Base-by-base conservation (phyloP, 352 stramenopile genomes). In the Globisporangium orthogonon region DNA sequence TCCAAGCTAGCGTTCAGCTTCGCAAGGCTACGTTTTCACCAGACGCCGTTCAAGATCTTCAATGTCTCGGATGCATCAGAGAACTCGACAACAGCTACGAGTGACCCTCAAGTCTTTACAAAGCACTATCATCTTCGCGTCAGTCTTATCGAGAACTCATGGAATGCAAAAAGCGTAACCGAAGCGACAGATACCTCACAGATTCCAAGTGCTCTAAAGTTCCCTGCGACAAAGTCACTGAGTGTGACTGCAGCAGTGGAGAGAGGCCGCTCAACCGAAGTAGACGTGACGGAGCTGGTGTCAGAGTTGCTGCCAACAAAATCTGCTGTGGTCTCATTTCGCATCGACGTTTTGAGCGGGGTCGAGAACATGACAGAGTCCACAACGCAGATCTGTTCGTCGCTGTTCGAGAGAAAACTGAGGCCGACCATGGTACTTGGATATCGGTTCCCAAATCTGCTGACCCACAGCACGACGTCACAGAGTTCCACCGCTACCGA, bases 21-120 rank as follows among this genome's bases (percentile, higher is more conserved):
- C 18, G 74, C 73, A 1, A 69, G 41, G 9, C 31, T 89, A 15
- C 60, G 66, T 3, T 56, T 89, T 2, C 70, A 83, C 43, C 70
- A 87, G 61, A 89, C 74, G 0, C 76, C 82, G 3, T 92, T 88
- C 63, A 78, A 87, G 54, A 68, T 86, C 23, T 73, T 90, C 48
- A 87, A 89, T 33, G 60, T 66, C 29, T 71, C 70, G 3, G 65
- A 73, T 11, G 23, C 57, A 10, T 44, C 14, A 35, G 43, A 60
- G 55, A 54, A 63, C 30, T 49, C 49, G 9, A 53, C 43, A 13
- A 29, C 51, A 4, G 59, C 30, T 37, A 59, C n/a, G 11, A 56
- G 30, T 35, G 61, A 67, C 14, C 23, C 61, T 7, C 29, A 60
- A 52, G 30, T 66, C 18, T 86, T 89, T 61, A 69, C 68, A 0